Percentiles rank a stretch among this genome's conserved stretches.
Conservation (phyloP, 176 grass and related monocot genomes). For the Aegilops bicornis region DNA sequence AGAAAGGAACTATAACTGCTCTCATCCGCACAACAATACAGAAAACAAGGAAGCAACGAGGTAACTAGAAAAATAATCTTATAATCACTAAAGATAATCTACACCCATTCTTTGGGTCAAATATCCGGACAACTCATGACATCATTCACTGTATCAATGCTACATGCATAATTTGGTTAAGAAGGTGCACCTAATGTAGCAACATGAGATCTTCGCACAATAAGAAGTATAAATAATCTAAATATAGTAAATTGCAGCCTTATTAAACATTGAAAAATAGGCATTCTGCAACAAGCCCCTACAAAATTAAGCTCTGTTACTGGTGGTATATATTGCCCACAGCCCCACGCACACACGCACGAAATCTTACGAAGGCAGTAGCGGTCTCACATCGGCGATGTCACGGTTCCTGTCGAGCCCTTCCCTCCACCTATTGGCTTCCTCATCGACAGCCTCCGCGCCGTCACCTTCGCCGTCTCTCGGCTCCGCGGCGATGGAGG, state of each 20-base stretch:
- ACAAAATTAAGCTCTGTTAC: not conserved
- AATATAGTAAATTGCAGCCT: not conserved
- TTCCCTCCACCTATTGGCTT: conserved; percentile 52
- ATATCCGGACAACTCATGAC: not conserved
- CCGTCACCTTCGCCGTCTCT: not conserved
- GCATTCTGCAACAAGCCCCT: not conserved
- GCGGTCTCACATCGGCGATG: conserved; percentile 56
- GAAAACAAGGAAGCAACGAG: not conserved
- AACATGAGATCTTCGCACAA: not conserved
- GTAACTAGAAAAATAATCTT: not conserved
- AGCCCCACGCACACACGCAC: conserved; percentile 20
- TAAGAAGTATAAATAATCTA: not conserved
- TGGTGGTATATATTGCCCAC: not conserved
- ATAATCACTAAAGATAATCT: not conserved
- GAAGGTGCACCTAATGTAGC: not conserved
- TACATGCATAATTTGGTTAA: not conserved
- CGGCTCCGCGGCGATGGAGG: conserved; percentile 34
- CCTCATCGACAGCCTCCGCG: conserved; percentile 1
- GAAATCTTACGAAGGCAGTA: conserved; percentile 21
- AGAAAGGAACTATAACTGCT: not conserved
- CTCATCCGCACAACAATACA: not conserved
- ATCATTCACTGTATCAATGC: not conserved
- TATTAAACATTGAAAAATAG: not conserved
- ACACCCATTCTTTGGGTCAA: not conserved
- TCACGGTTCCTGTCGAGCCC: conserved; percentile 57